Percentiles rank a stretch among this genome's conserved stretches.
phyloP scores from a whole-genome alignment of 352 stramenopile genomes.

The Phytophthora sp. region DNA sequence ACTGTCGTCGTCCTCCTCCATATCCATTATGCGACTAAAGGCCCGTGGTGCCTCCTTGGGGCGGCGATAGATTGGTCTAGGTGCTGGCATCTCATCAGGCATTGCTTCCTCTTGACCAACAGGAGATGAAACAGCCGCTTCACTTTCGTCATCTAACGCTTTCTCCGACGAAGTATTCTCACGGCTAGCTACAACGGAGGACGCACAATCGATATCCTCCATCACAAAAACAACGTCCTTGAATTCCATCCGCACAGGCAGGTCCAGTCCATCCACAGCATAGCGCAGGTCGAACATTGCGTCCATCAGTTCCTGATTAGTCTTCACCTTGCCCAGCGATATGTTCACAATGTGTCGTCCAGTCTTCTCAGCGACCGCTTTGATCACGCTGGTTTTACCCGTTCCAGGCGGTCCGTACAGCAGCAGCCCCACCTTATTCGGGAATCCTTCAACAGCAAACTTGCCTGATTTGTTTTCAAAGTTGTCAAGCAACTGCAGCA shows the following conservation, averaged over 20 bases:
- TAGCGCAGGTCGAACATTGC: constrained; percentile 78
- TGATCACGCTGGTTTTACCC: constrained; percentile 91
- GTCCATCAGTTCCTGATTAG: constrained; percentile 86
- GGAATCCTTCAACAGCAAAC: constrained; percentile 88
- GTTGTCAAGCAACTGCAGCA: constrained; percentile 78
- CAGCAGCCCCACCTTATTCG: constrained; percentile 89
- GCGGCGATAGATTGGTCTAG: not conserved
- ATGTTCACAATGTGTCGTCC: constrained; percentile 79
- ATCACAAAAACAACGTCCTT: constrained; percentile 92
- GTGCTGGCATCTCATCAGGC: not conserved
- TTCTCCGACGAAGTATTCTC: constrained; percentile 22
- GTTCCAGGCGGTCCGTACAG: constrained; percentile 87
- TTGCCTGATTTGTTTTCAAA: constrained; percentile 78
- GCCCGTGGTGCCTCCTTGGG: not conserved
- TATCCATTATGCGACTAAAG: constrained; percentile 1
- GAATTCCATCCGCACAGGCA: constrained; percentile 70
- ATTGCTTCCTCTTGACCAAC: constrained; percentile 12
- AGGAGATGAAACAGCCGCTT: not conserved
- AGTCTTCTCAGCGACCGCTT: constrained; percentile 79
- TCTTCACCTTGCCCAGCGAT: constrained; percentile 68
- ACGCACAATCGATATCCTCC: constrained; percentile 88
- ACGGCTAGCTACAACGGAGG: constrained; percentile 64
- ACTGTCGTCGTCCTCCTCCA: constrained; percentile 19
- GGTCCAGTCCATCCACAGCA: constrained; percentile 56
- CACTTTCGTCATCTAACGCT: constrained; percentile 14